phyloP scores from a whole-genome alignment of 1,139 yeast species.

The Yamadazyma dendronema region DNA sequence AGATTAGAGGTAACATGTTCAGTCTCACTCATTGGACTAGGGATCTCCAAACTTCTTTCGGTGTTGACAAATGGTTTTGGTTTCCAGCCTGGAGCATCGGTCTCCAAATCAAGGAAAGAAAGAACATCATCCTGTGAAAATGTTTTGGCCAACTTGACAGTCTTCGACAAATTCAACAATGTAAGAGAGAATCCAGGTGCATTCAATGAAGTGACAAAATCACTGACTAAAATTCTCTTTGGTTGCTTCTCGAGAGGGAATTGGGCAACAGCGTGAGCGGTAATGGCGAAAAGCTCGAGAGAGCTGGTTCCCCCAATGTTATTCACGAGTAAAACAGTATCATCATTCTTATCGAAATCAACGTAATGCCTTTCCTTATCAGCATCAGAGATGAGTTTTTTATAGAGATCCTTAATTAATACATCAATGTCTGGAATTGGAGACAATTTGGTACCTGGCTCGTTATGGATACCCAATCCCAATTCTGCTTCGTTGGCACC shows the following conservation, averaged over 20 bases:
- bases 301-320: slow-evolving; percentile 86
- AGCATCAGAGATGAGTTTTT: slow-evolving; percentile 47
- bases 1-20: slow-evolving; percentile 30
- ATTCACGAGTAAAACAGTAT: slow-evolving; percentile 67
- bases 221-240: slow-evolving; percentile 63
- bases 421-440: slow-evolving; percentile 71
- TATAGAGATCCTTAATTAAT: slow-evolving; percentile 52
- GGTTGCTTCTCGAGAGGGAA: slow-evolving; percentile 57
- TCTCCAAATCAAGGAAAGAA: slow-evolving; percentile 60
- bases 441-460: slow-evolving; percentile 74
- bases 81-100: slow-evolving; percentile 85
- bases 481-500: slow-evolving; percentile 67
- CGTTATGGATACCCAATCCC: slow-evolving; percentile 96
- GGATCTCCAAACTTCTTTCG: slow-evolving; percentile 19
- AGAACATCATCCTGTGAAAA: slow-evolving; percentile 31
- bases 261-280: slow-evolving; percentile 43
- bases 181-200: slow-evolving; percentile 92
- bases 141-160: slow-evolving; percentile 32
- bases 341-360: slow-evolving; percentile 58
- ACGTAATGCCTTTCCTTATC: slow-evolving; percentile 75
- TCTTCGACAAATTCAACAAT: slow-evolving; percentile 59
- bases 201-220: slow-evolving; percentile 80
- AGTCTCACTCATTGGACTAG: slow-evolving; percentile 32
- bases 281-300: slow-evolving; percentile 68
- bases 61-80: slow-evolving; percentile 35